Base-by-base conservation (phyloP, 1,284 basidiomycete species). In the Ceratobasidium sp. region DNA sequence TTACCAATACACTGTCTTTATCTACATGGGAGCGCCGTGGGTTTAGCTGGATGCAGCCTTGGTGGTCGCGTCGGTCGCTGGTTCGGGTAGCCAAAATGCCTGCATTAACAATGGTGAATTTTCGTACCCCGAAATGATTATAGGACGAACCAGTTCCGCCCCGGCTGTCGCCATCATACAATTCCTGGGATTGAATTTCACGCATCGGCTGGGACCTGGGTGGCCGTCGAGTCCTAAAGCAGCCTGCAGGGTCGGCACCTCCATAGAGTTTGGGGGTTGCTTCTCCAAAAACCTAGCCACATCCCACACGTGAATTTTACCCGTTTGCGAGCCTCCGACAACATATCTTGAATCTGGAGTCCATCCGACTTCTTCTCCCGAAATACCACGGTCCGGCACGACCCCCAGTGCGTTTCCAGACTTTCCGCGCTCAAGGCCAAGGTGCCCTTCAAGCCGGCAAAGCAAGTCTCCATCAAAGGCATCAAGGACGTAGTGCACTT, bases 401-500 rank as follows among this genome's bases (percentile, higher is more conserved):
- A 92, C 88, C 62, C 82, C 86, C 28, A 83, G 83, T 62, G 75
- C 77, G 30, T 77, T 73, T 4, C 80, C 79, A 61, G 86, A 79
- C 51, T 83, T 84, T 54, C 89, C 85, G 25, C 89, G 84, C 80
- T 94, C 94, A 23, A 96, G 80, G 0, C 92, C 94, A 7, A 84
- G 80, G 77, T 92, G 91, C 0, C 95, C 93, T 78, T 92, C 91
- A 16, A 98, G 83, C 77, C 95, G 91, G 4, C 90, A 92, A 7
- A 96, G 82, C 4, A 96, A 82, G 75, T 87, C 84, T 0, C 95
- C 92, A 73, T 93, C 89, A 79, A 91, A 97, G 0, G 94, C 89
- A 78, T 98, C 94, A 73, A 97, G 77, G 64, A 99, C 84, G 78
- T 98, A 99, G 81, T 99, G 97, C 2, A 91, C 91, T 77, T 92